Evolutionary conservation across 1,139 yeast genomes (phyloP).

Genomic region (Tardiomyces depauwii): DNA sequence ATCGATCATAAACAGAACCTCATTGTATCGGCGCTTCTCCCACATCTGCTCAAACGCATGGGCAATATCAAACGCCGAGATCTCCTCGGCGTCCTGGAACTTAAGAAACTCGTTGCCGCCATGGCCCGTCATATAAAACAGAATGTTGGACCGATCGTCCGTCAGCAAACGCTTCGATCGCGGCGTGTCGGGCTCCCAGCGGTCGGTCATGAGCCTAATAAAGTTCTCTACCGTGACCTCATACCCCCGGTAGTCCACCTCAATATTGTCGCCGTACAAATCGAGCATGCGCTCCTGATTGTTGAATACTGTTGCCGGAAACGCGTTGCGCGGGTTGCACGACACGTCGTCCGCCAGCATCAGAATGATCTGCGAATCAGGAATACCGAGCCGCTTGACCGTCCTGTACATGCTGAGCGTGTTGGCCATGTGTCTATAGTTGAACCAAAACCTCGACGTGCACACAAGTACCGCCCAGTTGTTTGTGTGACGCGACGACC

Average conservation of each 20-base stretch:
- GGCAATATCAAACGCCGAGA: constrained; percentile 89
- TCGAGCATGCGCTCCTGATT: constrained; percentile 92
- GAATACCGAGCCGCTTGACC: constrained; percentile 89
- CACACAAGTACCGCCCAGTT: constrained; percentile 76
- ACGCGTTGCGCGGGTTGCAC: constrained; percentile 90
- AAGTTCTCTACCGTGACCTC: constrained; percentile 97
- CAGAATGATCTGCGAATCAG: constrained; percentile 91
- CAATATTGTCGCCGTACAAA: constrained; percentile 86
- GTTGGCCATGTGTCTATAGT: constrained; percentile 89
- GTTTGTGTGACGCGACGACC: constrained; percentile 13
- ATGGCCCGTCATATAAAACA: constrained; percentile 94
- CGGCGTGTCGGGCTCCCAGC: constrained; percentile 94
- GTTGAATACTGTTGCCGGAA: constrained; percentile 93
- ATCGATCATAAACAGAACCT: constrained; percentile 93
- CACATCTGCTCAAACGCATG: constrained; percentile 97
- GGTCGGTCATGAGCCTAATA: constrained; percentile 75
- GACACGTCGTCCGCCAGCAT: constrained; percentile 97
- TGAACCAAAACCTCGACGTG: constrained; percentile 96
- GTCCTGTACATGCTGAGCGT: constrained; percentile 90
- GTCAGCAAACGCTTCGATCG: constrained; percentile 81
- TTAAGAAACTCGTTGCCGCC: constrained; percentile 97
- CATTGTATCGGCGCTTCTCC: constrained; percentile 89
- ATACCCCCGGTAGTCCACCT: constrained; percentile 94
- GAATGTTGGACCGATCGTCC: constrained; percentile 87
- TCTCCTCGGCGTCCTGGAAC: constrained; percentile 97